Percentiles rank a stretch among this genome's conserved stretches.
Evolutionary conservation across 2,329 filamentous ascomycete species (phyloP).

Genomic region (Ilyonectria mors-panacis): DNA sequence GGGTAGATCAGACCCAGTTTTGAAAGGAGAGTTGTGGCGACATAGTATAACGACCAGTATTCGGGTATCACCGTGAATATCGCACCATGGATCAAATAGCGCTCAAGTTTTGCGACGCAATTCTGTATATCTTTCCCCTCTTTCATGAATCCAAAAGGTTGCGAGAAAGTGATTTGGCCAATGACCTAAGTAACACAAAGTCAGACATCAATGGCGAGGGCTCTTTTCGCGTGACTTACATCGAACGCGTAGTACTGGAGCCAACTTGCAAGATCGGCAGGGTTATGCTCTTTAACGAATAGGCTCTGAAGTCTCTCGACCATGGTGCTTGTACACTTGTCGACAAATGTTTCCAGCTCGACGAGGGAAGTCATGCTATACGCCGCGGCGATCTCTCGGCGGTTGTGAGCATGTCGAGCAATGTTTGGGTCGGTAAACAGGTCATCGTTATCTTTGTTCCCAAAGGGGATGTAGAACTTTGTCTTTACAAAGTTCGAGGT

Average conservation of each 20-base stretch:
- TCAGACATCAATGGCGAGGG: not conserved
- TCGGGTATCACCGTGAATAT: constrained; percentile 22
- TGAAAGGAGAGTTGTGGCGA: not conserved
- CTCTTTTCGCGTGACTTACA: not conserved
- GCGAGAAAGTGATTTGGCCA: constrained; percentile 14
- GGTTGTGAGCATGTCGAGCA: constrained; percentile 17
- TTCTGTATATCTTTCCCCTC: constrained; percentile 18
- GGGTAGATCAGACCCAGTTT: not conserved
- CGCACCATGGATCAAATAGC: constrained; percentile 13
- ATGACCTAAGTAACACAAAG: not conserved
- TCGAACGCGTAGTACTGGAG: constrained; percentile 26
- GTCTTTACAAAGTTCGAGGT: constrained; percentile 15
- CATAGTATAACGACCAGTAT: constrained; percentile 14
- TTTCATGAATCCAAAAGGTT: constrained; percentile 22
- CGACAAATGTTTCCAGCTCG: constrained; percentile 20
- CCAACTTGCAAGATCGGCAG: constrained; percentile 13
- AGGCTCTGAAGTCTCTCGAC: not conserved
- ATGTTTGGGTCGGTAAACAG: constrained; percentile 21
- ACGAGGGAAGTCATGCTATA: constrained; percentile 26
- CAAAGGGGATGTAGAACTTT: constrained; percentile 13
- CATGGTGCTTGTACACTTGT: constrained; percentile 16
- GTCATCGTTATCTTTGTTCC: constrained; percentile 15
- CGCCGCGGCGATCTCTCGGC: constrained; percentile 22
- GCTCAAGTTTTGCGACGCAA: constrained; percentile 25
- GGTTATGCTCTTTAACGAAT: not conserved